phyloP scores from a whole-genome alignment of 805 yeast genomes.

The Ogataea ramenticola region DNA sequence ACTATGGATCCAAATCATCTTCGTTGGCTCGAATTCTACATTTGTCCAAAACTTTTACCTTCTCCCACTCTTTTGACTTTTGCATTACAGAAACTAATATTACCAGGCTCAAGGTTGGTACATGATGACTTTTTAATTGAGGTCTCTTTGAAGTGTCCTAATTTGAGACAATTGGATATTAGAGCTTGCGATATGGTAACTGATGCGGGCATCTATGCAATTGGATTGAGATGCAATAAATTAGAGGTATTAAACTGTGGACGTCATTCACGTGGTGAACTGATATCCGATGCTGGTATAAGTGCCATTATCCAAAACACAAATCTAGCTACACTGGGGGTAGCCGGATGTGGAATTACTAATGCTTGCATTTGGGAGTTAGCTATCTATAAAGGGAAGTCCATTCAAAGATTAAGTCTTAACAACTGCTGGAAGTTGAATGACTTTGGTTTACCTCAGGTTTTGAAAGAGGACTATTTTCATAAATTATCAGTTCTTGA shows the following conservation, averaged over 20 bases:
- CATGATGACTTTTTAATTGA: constrained; percentile 50
- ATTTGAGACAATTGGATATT: constrained; percentile 59
- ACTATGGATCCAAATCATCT: constrained; percentile 39
- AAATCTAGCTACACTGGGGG: constrained; percentile 61
- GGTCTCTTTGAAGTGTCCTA: constrained; percentile 50
- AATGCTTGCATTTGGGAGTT: constrained; percentile 80
- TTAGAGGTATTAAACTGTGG: constrained; percentile 69
- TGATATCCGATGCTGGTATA: constrained; percentile 66
- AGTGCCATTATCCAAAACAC: constrained; percentile 51
- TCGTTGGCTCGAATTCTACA: constrained; percentile 70
- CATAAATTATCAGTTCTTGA: constrained; percentile 67
- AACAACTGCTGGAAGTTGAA: constrained; percentile 53
- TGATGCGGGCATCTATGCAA: constrained; percentile 66
- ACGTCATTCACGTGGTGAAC: constrained; percentile 59
- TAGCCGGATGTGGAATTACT: constrained; percentile 81
- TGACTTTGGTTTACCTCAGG: constrained; percentile 23
- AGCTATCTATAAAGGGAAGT: constrained; percentile 38
- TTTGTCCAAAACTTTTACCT: constrained; percentile 71
- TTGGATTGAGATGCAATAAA: constrained; percentile 53
- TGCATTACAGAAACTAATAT: constrained; percentile 37
- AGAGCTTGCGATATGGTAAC: constrained; percentile 78
- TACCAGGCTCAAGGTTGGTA: constrained; percentile 66
- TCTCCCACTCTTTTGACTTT: constrained; percentile 35
- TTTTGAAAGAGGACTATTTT: constrained; percentile 39
- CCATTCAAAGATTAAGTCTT: constrained; percentile 60